phyloP scores from a whole-genome alignment of 1,139 yeast genomes.

The Nakaseomyces kungkrabaensis region DNA sequence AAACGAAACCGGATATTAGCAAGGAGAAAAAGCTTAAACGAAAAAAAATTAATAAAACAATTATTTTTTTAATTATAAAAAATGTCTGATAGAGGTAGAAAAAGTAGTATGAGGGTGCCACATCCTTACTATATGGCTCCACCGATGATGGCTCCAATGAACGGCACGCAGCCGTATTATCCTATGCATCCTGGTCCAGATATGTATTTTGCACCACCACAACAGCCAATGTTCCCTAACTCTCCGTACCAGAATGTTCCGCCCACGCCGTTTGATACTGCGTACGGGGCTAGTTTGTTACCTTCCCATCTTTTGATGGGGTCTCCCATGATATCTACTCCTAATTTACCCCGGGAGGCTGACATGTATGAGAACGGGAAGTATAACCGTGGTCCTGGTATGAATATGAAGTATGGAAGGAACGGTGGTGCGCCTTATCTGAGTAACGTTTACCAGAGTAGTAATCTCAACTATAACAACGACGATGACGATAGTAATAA shows the following conservation, averaged over 20 bases:
- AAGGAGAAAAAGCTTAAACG: neutral
- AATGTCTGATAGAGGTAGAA: slow-evolving; percentile 1
- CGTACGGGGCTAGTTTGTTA: slow-evolving; percentile 53
- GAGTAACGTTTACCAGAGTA: neutral
- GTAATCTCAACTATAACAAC: neutral
- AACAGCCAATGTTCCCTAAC: slow-evolving; percentile 10
- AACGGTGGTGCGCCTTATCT: neutral
- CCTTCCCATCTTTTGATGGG: slow-evolving; percentile 60
- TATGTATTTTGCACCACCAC: neutral
- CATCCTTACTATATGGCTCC: neutral
- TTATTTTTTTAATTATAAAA: neutral
- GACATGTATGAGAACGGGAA: neutral
- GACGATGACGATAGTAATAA: neutral
- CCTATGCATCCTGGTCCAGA: neutral
- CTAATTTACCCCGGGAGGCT: slow-evolving; percentile 21
- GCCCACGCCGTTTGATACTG: slow-evolving; percentile 44
- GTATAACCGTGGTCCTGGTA: neutral
- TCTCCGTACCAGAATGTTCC: slow-evolving; percentile 29
- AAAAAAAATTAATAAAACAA: neutral
- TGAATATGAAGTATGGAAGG: neutral
- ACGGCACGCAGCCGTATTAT: neutral
- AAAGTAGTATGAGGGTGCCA: neutral
- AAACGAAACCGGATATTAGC: neutral
- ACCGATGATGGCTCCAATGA: slow-evolving; percentile 1
- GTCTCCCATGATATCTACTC: slow-evolving; percentile 54